Percentiles rank a stretch among this genome's conserved stretches.
These are phyloP conservation scores for Avena atlantica DNA, from an alignment of 176 grass and related monocot genomes.

Conservation along the genomic window DNA sequence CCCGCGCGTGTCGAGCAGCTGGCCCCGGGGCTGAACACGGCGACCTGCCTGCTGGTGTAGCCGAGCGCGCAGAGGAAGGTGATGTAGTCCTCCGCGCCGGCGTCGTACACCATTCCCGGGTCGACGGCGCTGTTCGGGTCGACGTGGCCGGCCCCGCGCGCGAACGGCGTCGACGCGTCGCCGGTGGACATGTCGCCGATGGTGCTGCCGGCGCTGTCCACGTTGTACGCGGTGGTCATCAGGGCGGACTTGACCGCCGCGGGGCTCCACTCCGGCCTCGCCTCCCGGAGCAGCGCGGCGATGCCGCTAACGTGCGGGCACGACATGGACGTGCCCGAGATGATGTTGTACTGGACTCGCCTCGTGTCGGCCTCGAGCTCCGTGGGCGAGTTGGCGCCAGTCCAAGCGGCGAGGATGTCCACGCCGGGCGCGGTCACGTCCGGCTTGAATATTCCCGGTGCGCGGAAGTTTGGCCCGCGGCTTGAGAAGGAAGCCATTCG, in stretches of 20 bases:
- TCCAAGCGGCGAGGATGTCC: slow-evolving; percentile 59
- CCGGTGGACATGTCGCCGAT: slow-evolving; percentile 41
- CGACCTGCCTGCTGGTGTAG: slow-evolving; percentile 48
- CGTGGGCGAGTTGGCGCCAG: slow-evolving; percentile 11
- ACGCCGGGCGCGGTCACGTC: slow-evolving; percentile 61
- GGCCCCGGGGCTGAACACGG: slow-evolving; percentile 38
- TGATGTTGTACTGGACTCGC: slow-evolving; percentile 47
- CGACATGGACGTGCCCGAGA: slow-evolving; percentile 58
- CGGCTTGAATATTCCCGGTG: slow-evolving; percentile 53
- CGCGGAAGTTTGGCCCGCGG: slow-evolving; percentile 42
- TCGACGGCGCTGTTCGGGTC: slow-evolving; percentile 48
- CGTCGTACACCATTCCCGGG: slow-evolving; percentile 56
- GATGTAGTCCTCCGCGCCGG: slow-evolving; percentile 47
- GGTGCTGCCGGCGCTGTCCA: slow-evolving; percentile 30
- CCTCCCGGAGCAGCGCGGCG: slow-evolving; percentile 40
- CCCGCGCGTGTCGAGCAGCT: slow-evolving; percentile 55
- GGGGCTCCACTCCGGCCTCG: slow-evolving; percentile 49
- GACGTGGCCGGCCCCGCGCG: slow-evolving; percentile 45
- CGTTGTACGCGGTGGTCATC: slow-evolving; percentile 62
- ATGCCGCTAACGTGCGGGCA: slow-evolving; percentile 58
- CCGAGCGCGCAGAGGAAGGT: slow-evolving; percentile 55
- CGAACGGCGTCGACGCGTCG: slow-evolving; percentile 44
- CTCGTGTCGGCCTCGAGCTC: slow-evolving; percentile 32
- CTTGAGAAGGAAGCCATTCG: slow-evolving; percentile 52
- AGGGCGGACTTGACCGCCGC: slow-evolving; percentile 56